These are phyloP conservation scores for Alternaria dauci DNA, from an alignment of 2,329 filamentous ascomycete species.

Conservation along the genomic window DNA sequence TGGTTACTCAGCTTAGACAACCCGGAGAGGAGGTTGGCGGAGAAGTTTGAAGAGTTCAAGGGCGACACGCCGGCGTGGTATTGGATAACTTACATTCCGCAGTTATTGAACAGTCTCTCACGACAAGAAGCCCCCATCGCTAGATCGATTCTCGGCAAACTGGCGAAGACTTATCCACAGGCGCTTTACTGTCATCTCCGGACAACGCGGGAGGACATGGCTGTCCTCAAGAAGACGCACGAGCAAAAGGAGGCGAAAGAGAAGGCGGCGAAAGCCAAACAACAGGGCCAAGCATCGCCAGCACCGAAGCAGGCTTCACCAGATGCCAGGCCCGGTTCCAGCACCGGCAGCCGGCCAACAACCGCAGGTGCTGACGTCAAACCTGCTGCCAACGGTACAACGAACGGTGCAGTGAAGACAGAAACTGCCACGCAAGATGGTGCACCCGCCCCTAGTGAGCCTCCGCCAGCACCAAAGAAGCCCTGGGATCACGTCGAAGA, in stretches of 20 bases:
- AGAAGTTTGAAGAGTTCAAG: slow-evolving; percentile 94
- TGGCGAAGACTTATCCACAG: slow-evolving; percentile 95
- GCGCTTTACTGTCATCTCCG: slow-evolving; percentile 93
- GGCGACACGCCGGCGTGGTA: slow-evolving; percentile 98
- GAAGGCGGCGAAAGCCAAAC: slow-evolving; percentile 65
- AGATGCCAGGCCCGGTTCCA: slow-evolving; percentile 44
- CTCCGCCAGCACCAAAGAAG: slow-evolving; percentile 64
- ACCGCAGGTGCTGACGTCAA: slow-evolving; percentile 56
- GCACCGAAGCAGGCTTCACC: slow-evolving; percentile 50
- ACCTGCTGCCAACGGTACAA: slow-evolving; percentile 60
- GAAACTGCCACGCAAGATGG: slow-evolving; percentile 47
- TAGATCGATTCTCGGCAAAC: slow-evolving; percentile 85
- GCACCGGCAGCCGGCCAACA: slow-evolving; percentile 39
- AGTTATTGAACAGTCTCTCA: slow-evolving; percentile 88
- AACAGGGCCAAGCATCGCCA: slow-evolving; percentile 59
- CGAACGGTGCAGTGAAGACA: slow-evolving; percentile 50
- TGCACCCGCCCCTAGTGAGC: slow-evolving; percentile 30
- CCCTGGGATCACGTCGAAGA: slow-evolving; percentile 98
- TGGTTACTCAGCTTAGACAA: slow-evolving; percentile 97
- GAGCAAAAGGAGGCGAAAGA: slow-evolving; percentile 68
- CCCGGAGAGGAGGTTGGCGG: slow-evolving; percentile 79
- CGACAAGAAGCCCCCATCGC: slow-evolving; percentile 91
- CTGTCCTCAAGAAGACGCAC: slow-evolving; percentile 87
- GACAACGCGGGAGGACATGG: slow-evolving; percentile 93
- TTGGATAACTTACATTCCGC: slow-evolving; percentile 99